Base-by-base conservation (phyloP, 805 yeast species). In the Candida arabinofermentans region DNA sequence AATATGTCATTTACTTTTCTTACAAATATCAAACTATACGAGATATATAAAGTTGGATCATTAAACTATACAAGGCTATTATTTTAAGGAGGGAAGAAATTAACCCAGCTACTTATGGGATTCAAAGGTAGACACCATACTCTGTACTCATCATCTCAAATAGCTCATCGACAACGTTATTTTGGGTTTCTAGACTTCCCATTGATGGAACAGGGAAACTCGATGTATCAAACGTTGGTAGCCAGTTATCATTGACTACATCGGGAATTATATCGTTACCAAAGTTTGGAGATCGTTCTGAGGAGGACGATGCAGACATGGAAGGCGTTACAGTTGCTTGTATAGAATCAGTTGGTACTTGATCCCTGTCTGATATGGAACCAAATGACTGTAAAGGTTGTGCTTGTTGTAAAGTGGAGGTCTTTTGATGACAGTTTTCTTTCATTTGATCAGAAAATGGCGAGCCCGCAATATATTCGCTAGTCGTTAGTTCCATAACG, bases 201-300 rank as follows among this genome's bases (percentile, higher is more conserved):
- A 40, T 38, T 13, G 39, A 7, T 9, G 43, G 26, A 5, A 34
- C 40, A 2, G 52, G 42, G 27, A 46, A 44, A 8, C 24, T 23
- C 14, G 57, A 49, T 2, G 48, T 39, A 35, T 54, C 59, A 33
- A 53, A 52, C 3, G 40, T 32, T 3, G 57, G 58, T 8, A 47
- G 39, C 58, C 58, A 54, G 27, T 48, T 52, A 23, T 54, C 55
- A 21, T 43, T 48, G 13, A 54, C 35, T 10, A 44, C 36, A 14
- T 53, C 48, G 3, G 55, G 47, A 10, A 51, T 34, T 9, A 32
- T 3, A 23, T 14, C 18, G 24, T 38, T 38, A 9, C 27, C 32
- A 14, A 14, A 26, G 10, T 24, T 7, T 10, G 39, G 26, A 7
- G 30, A 16, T 10, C 21, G 14, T 27, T 21, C 17, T 19, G 33